Conservation (phyloP, 768 basidiomycete species). For the Leccinum rimulosum region DNA sequence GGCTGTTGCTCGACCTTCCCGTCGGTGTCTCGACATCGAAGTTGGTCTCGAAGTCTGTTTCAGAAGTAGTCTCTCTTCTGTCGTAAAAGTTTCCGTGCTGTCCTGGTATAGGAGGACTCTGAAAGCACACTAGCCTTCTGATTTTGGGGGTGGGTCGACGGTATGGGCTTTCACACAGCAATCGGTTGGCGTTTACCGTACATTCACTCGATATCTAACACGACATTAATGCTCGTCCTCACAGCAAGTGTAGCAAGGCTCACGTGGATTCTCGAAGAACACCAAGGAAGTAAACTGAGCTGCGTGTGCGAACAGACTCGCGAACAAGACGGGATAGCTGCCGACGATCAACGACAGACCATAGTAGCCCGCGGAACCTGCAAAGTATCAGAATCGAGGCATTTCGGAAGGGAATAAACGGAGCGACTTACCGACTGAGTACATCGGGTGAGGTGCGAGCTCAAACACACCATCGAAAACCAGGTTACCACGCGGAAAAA, state of each 20-base stretch:
- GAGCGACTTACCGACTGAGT: slow-evolving; percentile 65
- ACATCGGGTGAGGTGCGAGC: slow-evolving; percentile 92
- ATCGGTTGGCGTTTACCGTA: slow-evolving; percentile 92
- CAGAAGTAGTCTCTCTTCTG: slow-evolving; percentile 76
- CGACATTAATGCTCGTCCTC: not conserved
- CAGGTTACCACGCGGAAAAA: slow-evolving; percentile 87
- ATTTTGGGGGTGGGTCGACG: slow-evolving; percentile 23
- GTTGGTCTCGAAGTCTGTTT: slow-evolving; percentile 67
- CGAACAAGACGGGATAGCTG: slow-evolving; percentile 91
- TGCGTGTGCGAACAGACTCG: slow-evolving; percentile 87
- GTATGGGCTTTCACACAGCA: slow-evolving; percentile 68
- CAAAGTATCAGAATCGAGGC: not conserved
- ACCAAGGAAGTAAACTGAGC: slow-evolving; percentile 96
- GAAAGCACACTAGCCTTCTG: slow-evolving; percentile 10
- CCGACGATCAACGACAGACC: slow-evolving; percentile 90
- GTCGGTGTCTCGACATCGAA: slow-evolving; percentile 44
- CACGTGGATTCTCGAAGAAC: slow-evolving; percentile 96
- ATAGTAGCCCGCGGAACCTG: slow-evolving; percentile 94
- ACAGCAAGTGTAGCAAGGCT: slow-evolving; percentile 30
- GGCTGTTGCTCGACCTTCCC: slow-evolving; percentile 4
- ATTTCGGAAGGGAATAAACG: not conserved
- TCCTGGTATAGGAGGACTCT: slow-evolving; percentile 18
- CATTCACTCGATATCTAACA: slow-evolving; percentile 83
- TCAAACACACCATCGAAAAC: slow-evolving; percentile 99
- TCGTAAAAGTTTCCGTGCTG: slow-evolving; percentile 39